phyloP scores from a whole-genome alignment of 352 stramenopile species.

The Phytophthora pisi region DNA sequence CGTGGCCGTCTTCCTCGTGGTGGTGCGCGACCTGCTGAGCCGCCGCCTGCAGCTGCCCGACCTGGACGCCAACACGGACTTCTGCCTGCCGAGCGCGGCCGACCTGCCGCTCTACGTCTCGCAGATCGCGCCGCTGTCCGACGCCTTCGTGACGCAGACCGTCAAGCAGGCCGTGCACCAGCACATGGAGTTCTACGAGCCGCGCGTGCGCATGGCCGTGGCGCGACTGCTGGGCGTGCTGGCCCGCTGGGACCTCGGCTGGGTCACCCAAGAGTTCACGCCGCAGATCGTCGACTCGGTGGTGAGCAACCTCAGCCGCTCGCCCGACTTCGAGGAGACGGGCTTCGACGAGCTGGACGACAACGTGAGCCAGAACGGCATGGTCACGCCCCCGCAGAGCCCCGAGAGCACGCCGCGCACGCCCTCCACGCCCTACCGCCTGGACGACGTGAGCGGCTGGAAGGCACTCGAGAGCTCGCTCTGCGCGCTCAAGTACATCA shows the following conservation, averaged over 20 bases:
- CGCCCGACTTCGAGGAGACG: slow-evolving; percentile 81
- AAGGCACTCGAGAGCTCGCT: slow-evolving; percentile 95
- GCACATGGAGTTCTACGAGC: slow-evolving; percentile 88
- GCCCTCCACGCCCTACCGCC: slow-evolving; percentile 76
- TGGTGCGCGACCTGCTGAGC: slow-evolving; percentile 59
- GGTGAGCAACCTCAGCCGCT: slow-evolving; percentile 71
- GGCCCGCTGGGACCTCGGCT: slow-evolving; percentile 62
- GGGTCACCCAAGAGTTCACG: slow-evolving; percentile 64
- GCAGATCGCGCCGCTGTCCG: slow-evolving; percentile 39
- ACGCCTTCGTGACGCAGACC: slow-evolving; percentile 50
- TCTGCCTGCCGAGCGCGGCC: slow-evolving; percentile 13
- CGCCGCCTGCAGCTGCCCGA: slow-evolving; percentile 36
- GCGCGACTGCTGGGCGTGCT: slow-evolving; percentile 73
- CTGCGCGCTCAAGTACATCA: slow-evolving; percentile 84
- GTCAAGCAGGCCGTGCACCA: slow-evolving; percentile 48
- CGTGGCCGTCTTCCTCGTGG: slow-evolving; percentile 65
- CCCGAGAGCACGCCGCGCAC: slow-evolving; percentile 69
- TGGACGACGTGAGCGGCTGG: slow-evolving; percentile 97
- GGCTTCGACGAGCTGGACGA: slow-evolving; percentile 80
- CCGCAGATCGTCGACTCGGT: slow-evolving; percentile 82
- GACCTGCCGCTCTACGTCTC: slow-evolving; percentile 24
- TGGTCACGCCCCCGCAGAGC: slow-evolving; percentile 70
- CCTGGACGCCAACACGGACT: slow-evolving; percentile 41
- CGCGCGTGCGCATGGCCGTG: slow-evolving; percentile 81
- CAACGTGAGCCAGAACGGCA: slow-evolving; percentile 82